phyloP scores from a whole-genome alignment of 352 stramenopile genomes.

The Globisporangium polare region DNA sequence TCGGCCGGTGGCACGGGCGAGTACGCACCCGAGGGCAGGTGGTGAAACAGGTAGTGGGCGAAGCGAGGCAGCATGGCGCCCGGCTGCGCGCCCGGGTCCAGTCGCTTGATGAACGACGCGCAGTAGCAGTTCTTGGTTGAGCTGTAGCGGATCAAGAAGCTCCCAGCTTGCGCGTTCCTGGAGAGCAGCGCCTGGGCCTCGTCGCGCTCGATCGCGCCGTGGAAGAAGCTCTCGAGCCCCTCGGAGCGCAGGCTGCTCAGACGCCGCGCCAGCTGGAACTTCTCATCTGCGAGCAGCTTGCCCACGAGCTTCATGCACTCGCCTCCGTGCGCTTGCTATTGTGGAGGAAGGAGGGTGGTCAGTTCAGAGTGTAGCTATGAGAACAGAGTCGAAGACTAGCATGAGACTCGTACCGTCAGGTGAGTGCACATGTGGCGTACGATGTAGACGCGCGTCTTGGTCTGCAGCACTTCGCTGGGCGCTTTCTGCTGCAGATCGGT shows the following conservation, averaged over 20 bases:
- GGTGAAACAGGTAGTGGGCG: conserved; percentile 69
- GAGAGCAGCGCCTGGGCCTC: conserved; percentile 42
- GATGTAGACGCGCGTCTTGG: conserved; percentile 58
- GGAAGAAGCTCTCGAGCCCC: conserved; percentile 74
- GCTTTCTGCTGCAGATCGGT: conserved; percentile 1
- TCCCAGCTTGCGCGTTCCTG: conserved; percentile 25
- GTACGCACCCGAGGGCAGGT: conserved; percentile 59
- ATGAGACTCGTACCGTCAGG: conserved; percentile 39
- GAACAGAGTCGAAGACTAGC: too few species aligned
- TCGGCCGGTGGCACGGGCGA: conserved; percentile 49
- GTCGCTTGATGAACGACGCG: conserved; percentile 56
- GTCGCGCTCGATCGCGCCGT: conserved; percentile 64
- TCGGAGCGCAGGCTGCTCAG: conserved; percentile 50
- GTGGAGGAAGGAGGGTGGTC: not conserved
- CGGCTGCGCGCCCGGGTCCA: conserved; percentile 26
- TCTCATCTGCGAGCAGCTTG: conserved; percentile 54
- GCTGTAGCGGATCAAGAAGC: conserved; percentile 78
- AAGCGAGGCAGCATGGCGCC: conserved; percentile 28
- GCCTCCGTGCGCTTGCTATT: conserved; percentile 48
- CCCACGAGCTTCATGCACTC: conserved; percentile 53
- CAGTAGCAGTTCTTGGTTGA: conserved; percentile 61
- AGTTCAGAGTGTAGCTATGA: too few species aligned
- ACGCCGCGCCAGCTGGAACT: conserved; percentile 59
- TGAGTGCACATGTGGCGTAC: conserved; percentile 73
- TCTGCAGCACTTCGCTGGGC: conserved; percentile 17